A percentile compares a stretch with the other conserved stretches of the same genome.
Evolutionary conservation across 2,329 filamentous ascomycete genomes (phyloP).

Genomic region (Cryoendolithus antarcticus): DNA sequence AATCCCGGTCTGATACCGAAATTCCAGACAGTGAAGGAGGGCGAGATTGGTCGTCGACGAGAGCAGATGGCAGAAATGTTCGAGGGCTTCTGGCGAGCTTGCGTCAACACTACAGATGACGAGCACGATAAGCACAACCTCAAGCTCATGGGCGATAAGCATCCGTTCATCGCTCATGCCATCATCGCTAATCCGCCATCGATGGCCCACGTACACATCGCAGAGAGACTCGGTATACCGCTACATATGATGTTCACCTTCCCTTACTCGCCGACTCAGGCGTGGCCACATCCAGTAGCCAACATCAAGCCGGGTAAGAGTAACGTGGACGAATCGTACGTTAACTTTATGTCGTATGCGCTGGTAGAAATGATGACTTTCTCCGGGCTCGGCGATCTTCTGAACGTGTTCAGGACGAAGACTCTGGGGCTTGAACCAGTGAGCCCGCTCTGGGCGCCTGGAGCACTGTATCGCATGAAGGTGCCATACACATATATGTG

Average conservation of each 20-base stretch:
- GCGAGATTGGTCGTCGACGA: constrained; percentile 63
- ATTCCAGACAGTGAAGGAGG: constrained; percentile 60
- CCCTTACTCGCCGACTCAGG: constrained; percentile 78
- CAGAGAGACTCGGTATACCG: constrained; percentile 62
- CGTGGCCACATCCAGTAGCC: constrained; percentile 75
- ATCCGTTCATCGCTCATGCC: constrained; percentile 70
- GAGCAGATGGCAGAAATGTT: constrained; percentile 67
- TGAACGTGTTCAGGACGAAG: constrained; percentile 72
- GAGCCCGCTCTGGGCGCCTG: constrained; percentile 71
- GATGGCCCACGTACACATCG: constrained; percentile 64
- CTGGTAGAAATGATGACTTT: constrained; percentile 86
- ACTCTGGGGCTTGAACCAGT: constrained; percentile 64
- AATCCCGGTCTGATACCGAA: constrained; percentile 77
- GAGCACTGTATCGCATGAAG: constrained; percentile 59
- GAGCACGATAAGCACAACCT: constrained; percentile 36
- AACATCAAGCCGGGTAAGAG: constrained; percentile 57
- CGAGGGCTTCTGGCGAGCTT: constrained; percentile 74
- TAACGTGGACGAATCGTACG: constrained; percentile 60
- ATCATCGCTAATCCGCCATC: constrained; percentile 71
- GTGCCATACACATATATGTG: constrained; percentile 88
- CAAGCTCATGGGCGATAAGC: constrained; percentile 30
- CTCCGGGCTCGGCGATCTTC: constrained; percentile 82
- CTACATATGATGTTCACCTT: constrained; percentile 89
- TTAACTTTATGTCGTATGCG: constrained; percentile 74
- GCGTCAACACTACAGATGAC: constrained; percentile 66